These are phyloP conservation scores for Angomonas deanei DNA, from an alignment of 208 protist species.

Conservation along the genomic window DNA sequence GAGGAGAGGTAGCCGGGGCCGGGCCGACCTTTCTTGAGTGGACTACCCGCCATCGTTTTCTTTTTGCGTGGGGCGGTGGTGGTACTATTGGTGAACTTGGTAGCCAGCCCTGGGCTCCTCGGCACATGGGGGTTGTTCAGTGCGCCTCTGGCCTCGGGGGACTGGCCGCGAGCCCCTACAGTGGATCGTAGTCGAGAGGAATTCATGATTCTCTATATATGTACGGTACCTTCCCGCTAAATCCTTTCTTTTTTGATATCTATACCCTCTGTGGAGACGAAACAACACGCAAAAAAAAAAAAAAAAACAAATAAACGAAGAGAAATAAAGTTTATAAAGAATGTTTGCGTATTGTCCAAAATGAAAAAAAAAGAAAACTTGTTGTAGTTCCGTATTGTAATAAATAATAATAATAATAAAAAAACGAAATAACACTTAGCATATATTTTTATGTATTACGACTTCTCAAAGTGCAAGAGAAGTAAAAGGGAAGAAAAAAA, in stretches of 20 bases:
- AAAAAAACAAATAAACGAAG: constrained; percentile 6
- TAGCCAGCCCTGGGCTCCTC: too few relatives aligned
- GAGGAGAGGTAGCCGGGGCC: neutral
- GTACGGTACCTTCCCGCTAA: too few relatives aligned
- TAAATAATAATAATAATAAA: neutral
- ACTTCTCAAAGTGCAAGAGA: constrained; percentile 5
- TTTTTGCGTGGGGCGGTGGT: neutral
- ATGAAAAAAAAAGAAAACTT: too few relatives aligned
- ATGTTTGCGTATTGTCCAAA: too few relatives aligned
- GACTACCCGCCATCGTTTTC: constrained; percentile 4
- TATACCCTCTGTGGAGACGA: neutral
- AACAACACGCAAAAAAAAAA: neutral
- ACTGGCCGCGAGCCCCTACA: too few relatives aligned
- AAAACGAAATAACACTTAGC: neutral
- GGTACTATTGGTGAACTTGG: neutral
- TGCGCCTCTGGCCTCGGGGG: too few relatives aligned
- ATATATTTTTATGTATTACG: too few relatives aligned
- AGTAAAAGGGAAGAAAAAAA: constrained; percentile 8
- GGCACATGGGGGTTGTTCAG: too few relatives aligned
- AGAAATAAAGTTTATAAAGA: neutral
- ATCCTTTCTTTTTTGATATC: too few relatives aligned
- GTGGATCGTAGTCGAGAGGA: too few relatives aligned
- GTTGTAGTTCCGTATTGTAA: too few relatives aligned
- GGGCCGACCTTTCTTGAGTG: neutral
- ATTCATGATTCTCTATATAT: too few relatives aligned